A percentile compares a stretch with the other conserved stretches of the same genome.
These are phyloP conservation scores for Scutellaria minor DNA, from an alignment of 257 asterid genomes.

Conservation along the genomic window DNA sequence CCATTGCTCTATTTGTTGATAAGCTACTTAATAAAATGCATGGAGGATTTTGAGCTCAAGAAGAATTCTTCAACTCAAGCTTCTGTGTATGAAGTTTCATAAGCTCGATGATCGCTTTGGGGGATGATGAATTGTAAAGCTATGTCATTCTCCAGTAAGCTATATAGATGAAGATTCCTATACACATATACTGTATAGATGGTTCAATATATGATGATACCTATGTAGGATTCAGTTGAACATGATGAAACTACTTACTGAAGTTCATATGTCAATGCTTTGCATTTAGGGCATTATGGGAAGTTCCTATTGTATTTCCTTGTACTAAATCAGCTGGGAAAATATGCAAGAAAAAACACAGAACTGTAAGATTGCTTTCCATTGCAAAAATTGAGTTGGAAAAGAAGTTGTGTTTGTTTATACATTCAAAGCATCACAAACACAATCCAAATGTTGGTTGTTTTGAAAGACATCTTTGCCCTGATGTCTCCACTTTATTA, in stretches of 20 bases:
- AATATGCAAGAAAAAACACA: background rate
- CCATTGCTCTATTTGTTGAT: conserved; percentile 6
- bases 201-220: background rate
- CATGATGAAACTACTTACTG: conserved; percentile 6
- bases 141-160: conserved; percentile 31
- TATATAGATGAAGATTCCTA: conserved; percentile 14
- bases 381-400: background rate
- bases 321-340: background rate
- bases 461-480: conserved; percentile 52
- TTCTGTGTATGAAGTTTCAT: background rate
- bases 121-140: conserved; percentile 41
- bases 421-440: conserved; percentile 51
- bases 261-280: background rate
- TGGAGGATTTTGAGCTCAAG: background rate
- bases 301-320: no score
- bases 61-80: background rate
- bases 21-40: conserved; percentile 1
- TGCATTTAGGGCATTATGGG: no score
- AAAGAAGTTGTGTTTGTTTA: conserved; percentile 31
- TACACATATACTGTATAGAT: background rate
- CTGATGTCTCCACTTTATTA: conserved; percentile 61
- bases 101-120: conserved; percentile 12
- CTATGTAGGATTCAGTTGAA: conserved; percentile 1
- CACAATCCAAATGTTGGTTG: conserved; percentile 49
- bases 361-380: background rate